Base-by-base conservation (phyloP, 108 stramenopile species). In the Skeletonema costatum region DNA sequence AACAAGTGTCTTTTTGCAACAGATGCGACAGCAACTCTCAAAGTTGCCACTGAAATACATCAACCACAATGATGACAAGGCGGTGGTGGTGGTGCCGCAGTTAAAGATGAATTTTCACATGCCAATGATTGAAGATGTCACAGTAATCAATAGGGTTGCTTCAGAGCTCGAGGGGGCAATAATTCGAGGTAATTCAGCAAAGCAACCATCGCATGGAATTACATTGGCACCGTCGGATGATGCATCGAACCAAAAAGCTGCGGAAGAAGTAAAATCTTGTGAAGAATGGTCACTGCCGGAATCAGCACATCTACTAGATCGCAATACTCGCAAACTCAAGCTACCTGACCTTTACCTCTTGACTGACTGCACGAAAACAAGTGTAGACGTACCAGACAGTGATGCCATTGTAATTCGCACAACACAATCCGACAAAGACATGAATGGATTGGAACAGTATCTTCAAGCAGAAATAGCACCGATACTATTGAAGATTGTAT, bases 281-380 rank as follows among this genome's bases (percentile, higher is more conserved):
- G 74, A 75, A 39, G 66, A 38, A 64, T 64, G 63, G 33, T 8
- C 2, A 64, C 5, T 38, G 19, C 17, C 63, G 8, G 33, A 64
- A 19, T 13, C 63, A 38, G 2, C 35, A 21, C 13, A 33, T 38
- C 2, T 5, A 35, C 0, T 31, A 3, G 5, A 38, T 10, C 19
- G 35, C 8, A 64, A 64, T 39, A 64, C 35, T 60, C 78, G 71
- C 4, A 32, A 73, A 64, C 32, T 73, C 6, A 63, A 53, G 41
- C 16, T 32, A 14, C 69, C 74, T 46, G 64, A 72, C 71, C 50
- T 82, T 17, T 51, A 75, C 42, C 29, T 81, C 44, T 60, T 81
- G 33, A 60, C 64, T 16, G 80, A 74, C 35, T 81, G 80, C 50
- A 61, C 0, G 32, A 13, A 14, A 31, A 42, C 69, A 42, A 41